Conservation (phyloP, 441 rosid species). For the Populus hybrid region DNA sequence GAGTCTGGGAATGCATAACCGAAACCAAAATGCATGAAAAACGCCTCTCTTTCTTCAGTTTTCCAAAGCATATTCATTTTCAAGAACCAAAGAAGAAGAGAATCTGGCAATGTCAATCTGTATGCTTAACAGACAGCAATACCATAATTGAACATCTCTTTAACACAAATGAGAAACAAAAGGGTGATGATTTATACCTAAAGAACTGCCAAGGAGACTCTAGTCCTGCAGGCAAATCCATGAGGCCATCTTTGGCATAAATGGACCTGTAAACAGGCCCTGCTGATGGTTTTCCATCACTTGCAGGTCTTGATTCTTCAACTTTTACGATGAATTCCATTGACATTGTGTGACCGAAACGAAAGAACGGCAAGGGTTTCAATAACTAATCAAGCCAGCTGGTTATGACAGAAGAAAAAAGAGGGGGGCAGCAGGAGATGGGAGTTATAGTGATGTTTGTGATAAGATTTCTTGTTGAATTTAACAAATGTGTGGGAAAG, state of each 20-base stretch:
- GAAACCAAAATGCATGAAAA: not conserved
- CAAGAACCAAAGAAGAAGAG: not conserved
- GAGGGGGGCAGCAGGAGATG: not conserved
- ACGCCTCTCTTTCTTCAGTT: not conserved
- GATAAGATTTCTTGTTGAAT: slow-evolving; percentile 14
- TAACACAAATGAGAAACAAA: not conserved
- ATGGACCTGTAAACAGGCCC: slow-evolving; percentile 84
- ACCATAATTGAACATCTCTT: not conserved
- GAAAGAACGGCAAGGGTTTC: not conserved
- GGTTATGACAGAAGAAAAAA: not conserved
- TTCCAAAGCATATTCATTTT: not conserved
- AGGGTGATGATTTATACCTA: slow-evolving; percentile 33
- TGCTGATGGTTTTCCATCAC: slow-evolving; percentile 47
- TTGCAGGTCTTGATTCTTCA: slow-evolving; percentile 59
- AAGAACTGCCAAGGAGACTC: slow-evolving; percentile 87
- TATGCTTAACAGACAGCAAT: not conserved
- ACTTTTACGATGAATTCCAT: slow-evolving; percentile 57
- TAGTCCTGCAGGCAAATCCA: slow-evolving; percentile 47
- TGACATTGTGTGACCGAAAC: slow-evolving; percentile 29
- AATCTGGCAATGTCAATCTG: not conserved
- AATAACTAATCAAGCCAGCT: not conserved
- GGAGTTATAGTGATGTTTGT: not conserved
- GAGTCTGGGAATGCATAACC: not conserved
- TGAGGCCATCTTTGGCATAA: slow-evolving; percentile 69
- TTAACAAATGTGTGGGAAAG: not conserved